Base-by-base conservation (phyloP, 345 rosid species). In the Populus simonii region DNA sequence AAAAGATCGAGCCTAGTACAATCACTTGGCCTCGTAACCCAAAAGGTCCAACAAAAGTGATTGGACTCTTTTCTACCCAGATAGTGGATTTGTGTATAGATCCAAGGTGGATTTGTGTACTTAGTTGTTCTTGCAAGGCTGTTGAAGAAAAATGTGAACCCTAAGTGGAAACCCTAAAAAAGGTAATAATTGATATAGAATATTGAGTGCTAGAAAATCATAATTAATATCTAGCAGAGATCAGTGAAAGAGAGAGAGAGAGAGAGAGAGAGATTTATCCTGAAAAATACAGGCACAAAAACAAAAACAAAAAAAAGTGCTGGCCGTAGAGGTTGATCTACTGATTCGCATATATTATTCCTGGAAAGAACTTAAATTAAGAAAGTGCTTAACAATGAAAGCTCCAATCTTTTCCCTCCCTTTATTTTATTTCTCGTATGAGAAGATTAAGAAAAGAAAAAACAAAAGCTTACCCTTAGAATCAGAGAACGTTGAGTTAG, bases 401-500 rank as follows among this genome's bases (percentile, higher is more conserved):
- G 16, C 49, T 2, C 49, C 16, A 45, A 11, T 2, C 13, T 45
- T 45, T 45, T 45, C 49, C 49, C 49, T 45, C 16, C 16, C 49
- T 45, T 39, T 12, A 10, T 45, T 12, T 45, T 11, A 10, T 45
- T 45, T 45, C 49, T 12, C 49, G 4, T 1, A 45, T 2, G 63
- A n/a, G 13, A n/a, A n/a, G 29, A n/a, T 57, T 57, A n/a, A 9
- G 11, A 22, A 3, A 8, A 1, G 8, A 9, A 1, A 31, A 31
- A 1, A 22, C n/a, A 57, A 3, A 9, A 3, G 13, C 10, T 57
- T 57, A 57, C 63, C 63, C 29, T 9, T 23, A 0, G 27, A 2
- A 31, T n/a, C 63, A 3, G 27, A n/a, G 23, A 3, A 0, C 5
- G 8, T 3, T 3, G 23, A 3, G 63, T 0, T 0, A 57, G 63